Percentiles rank a stretch among this genome's conserved stretches.
Conservation (phyloP, 1,284 basidiomycete species). For the Pseudozyma tsukubaensis region DNA sequence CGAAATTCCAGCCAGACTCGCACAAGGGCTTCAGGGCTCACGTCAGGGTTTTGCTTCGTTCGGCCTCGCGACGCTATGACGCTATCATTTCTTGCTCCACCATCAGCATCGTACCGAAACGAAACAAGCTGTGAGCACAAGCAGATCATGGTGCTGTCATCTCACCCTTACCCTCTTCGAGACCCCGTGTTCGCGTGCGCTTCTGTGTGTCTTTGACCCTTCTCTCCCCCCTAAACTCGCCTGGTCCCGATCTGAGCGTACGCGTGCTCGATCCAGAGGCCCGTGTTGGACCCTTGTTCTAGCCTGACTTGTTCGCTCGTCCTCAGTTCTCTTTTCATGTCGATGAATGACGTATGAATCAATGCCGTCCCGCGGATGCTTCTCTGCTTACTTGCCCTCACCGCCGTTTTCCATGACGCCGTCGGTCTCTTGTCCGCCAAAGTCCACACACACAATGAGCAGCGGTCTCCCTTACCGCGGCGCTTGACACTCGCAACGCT, state of each 20-base stretch:
- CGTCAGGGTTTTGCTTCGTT: constrained; percentile 30
- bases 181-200: neutral
- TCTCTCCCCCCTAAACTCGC: too few species aligned
- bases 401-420: constrained; percentile 1
- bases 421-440: neutral
- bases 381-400: neutral
- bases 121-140: too few species aligned
- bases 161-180: neutral
- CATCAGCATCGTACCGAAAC: too few species aligned
- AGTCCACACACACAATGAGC: too few species aligned
- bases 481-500: too few species aligned
- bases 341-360: constrained; percentile 26
- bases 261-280: constrained; percentile 25
- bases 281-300: constrained; percentile 33
- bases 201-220: neutral
- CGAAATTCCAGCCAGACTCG: neutral
- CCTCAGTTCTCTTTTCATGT: neutral
- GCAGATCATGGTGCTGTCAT: constrained; percentile 13
- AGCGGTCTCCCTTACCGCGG: too few species aligned
- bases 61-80: constrained; percentile 13
- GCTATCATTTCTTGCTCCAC: constrained; percentile 9
- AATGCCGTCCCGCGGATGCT: neutral
- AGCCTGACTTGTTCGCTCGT: constrained; percentile 1
- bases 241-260: constrained; percentile 4
- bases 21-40: constrained; percentile 32